Conservation (phyloP, 1,284 basidiomycete species). For the Puccinia sorghi region DNA sequence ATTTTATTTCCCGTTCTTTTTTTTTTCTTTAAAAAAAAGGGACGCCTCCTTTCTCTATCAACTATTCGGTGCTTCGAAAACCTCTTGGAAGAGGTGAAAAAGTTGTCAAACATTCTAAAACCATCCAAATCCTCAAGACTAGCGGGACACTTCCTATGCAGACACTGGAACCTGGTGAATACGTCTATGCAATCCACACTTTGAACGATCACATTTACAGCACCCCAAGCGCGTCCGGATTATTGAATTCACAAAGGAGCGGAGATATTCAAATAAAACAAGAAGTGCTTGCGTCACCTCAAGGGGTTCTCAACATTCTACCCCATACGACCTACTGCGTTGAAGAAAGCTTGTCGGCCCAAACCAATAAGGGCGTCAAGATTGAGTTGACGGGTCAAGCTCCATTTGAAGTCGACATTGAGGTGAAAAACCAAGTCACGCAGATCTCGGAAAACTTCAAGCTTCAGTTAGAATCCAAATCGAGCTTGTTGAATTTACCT, state of each 20-base stretch:
- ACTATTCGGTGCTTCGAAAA: conserved; percentile 59
- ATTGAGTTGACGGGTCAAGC: conserved; percentile 42
- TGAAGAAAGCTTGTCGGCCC: conserved; percentile 23
- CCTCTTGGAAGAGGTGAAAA: conserved; percentile 66
- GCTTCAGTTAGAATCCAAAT: conserved; percentile 18
- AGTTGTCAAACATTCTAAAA: conserved; percentile 67
- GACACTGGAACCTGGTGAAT: conserved; percentile 73
- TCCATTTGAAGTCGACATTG: conserved; percentile 35
- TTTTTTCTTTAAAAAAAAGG: conserved; percentile 27
- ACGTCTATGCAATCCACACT: conserved; percentile 84
- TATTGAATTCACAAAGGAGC: conserved; percentile 59
- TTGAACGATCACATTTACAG: conserved; percentile 84
- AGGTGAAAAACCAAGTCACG: conserved; percentile 43
- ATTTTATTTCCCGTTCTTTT: too few relatives aligned
- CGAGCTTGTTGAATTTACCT: conserved; percentile 63
- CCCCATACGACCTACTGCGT: conserved; percentile 46
- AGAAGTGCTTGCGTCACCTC: conserved; percentile 36
- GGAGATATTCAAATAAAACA: conserved; percentile 53
- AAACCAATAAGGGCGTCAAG: conserved; percentile 33
- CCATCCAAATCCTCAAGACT: conserved; percentile 80
- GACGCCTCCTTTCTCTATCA: conserved; percentile 37
- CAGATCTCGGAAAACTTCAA: conserved; percentile 31
- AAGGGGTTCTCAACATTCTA: conserved; percentile 63
- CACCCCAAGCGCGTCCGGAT: conserved; percentile 60
- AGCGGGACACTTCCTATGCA: conserved; percentile 79